Base-by-base conservation (phyloP, 176 grass and related monocot genomes). In the Coix lacrymajobi region DNA sequence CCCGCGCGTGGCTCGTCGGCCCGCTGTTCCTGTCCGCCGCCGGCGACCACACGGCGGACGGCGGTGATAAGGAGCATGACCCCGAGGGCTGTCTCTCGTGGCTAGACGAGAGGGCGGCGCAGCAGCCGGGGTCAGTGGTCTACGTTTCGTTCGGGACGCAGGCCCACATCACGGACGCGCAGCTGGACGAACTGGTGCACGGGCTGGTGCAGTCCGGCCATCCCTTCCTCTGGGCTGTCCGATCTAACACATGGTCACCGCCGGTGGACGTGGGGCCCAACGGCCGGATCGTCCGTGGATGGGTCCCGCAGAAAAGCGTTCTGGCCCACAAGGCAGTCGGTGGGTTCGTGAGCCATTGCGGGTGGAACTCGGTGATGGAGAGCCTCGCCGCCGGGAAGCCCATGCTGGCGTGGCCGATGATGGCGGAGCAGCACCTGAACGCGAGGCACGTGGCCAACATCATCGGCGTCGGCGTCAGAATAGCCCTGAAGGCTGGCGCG, bases 71-170 rank as follows among this genome's bases (percentile, higher is more conserved):
- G 66, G 82, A 72, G 58, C 31, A 29, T 0, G 88, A 91, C 37
- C 78, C 83, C 11, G 88, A 89, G 64, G 87, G 88, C 4, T 94
- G 91, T 62, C 76, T 94, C 22, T 3, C 62, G 5, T 97, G 94
- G 94, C 83, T 97, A 6, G 71, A 84, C 76, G 79, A 78, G 66
- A 84, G 48, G 51, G 73, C 63, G 9, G 69, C 66, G 8, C 60
- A 17, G 26, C 51, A 44, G 16, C 64, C 51, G 17, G 79, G 66
- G 28, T 76, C 85, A 3, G 94, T 87, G 54, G 61, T 93, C 25
- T 94, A 88, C 87, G 62, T 94, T 1, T 92, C 89, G 12, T 97
- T 97, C 39, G 91, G 94, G 62, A 97, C 89, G 31, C 76, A 92
- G 71, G 61, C 85, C 0, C 75, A 90, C 39, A 10, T 94, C 66